Evolutionary conservation across 176 grass and related monocot species (phyloP).

Genomic region (Aegilops longissima): DNA sequence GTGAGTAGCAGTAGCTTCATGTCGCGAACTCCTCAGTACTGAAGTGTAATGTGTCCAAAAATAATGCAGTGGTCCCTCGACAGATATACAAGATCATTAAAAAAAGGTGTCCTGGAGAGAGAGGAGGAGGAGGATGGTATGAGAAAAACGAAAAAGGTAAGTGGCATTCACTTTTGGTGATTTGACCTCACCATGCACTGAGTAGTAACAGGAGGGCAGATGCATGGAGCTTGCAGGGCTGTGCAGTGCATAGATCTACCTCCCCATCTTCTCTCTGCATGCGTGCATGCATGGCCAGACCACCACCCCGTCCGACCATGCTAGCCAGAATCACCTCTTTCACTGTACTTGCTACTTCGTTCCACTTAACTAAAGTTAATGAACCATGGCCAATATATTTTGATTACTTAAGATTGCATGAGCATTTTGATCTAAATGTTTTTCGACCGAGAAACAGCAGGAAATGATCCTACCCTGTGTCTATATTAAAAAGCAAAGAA

Average conservation of each 20-base stretch:
- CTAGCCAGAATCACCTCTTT: background rate
- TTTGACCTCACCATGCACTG: constrained; percentile 77
- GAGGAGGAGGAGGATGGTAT: constrained; percentile 11
- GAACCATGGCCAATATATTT: background rate
- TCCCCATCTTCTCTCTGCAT: constrained; percentile 31
- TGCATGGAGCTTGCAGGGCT: constrained; percentile 49
- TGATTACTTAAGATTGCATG: background rate
- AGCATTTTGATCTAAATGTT: background rate
- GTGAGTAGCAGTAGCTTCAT: background rate
- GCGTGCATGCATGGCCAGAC: background rate
- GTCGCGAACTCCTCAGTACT: background rate
- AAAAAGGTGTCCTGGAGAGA: background rate
- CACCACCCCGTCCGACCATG: constrained; percentile 7
- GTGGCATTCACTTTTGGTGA: constrained; percentile 64
- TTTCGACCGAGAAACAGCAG: no score
- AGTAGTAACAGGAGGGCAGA: constrained; percentile 48
- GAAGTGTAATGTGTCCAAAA: constrained; percentile 46
- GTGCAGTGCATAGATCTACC: constrained; percentile 13
- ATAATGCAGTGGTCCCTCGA: constrained; percentile 37
- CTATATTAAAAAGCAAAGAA: no score
- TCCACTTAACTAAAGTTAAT: background rate
- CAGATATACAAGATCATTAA: constrained; percentile 24
- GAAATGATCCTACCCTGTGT: no score
- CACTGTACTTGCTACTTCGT: background rate
- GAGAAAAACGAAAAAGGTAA: constrained; percentile 46